Percentiles rank a stretch among this genome's conserved stretches.
Evolutionary conservation across 371 early-diverging fungal species (phyloP).

Genomic region (Umbelopsis sp.): DNA sequence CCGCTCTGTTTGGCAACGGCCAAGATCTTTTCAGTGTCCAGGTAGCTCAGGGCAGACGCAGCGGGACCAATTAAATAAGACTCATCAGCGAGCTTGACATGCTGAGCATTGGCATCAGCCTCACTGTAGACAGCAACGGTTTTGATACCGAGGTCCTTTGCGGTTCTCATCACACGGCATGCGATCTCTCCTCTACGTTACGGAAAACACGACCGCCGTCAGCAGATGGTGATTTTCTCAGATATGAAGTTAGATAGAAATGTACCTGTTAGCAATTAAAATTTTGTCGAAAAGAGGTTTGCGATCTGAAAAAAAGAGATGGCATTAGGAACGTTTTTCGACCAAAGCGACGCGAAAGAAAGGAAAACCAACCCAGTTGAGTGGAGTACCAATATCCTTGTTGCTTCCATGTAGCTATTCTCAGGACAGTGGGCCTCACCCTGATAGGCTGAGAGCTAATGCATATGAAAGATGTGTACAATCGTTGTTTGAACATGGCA

Average conservation of each 20-base stretch:
- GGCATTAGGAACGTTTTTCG: not conserved
- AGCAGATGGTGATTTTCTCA: not conserved
- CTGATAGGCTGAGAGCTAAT: constrained; percentile 18
- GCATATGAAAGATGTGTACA: constrained; percentile 14
- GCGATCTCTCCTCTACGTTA: constrained; percentile 81
- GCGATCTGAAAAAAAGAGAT: constrained; percentile 40
- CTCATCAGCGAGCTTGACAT: constrained; percentile 91
- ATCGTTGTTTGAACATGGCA: constrained; percentile 4
- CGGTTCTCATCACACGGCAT: constrained; percentile 86
- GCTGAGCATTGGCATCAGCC: constrained; percentile 85
- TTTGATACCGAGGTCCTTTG: constrained; percentile 90
- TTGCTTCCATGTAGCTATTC: constrained; percentile 21
- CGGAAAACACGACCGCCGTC: not conserved
- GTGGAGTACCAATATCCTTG: constrained; percentile 24
- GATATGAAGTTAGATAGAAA: not conserved
- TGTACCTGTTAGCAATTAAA: constrained; percentile 81
- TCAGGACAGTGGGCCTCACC: constrained; percentile 10
- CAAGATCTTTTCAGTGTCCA: constrained; percentile 85
- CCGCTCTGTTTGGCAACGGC: constrained; percentile 81
- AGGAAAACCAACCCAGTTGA: constrained; percentile 18
- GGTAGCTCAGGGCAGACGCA: constrained; percentile 84
- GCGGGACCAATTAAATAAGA: constrained; percentile 92
- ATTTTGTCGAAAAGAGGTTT: constrained; percentile 86
- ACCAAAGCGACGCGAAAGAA: not conserved
- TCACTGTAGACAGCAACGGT: constrained; percentile 96